Evolutionary conservation across 139 green algal genomes (phyloP).

Genomic region (Pseudopediastrum boryanum): DNA sequence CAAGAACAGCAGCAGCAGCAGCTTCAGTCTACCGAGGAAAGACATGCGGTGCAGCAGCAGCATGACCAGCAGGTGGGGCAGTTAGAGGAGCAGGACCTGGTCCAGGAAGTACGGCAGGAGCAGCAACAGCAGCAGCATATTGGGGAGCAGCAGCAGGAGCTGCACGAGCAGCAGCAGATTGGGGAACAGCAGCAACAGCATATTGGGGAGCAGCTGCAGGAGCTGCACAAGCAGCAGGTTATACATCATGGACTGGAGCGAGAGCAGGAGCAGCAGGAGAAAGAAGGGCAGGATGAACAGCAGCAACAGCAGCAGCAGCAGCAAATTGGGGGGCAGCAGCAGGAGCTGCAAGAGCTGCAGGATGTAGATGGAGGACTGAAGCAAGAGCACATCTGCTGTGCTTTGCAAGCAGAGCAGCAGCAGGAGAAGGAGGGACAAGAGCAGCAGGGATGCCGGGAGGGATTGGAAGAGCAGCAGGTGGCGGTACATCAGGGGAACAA

Average conservation of each 20-base stretch:
- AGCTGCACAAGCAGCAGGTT: slow-evolving; percentile 10
- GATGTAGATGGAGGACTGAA: not conserved
- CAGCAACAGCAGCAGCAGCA: not conserved
- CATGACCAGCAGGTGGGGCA: not conserved
- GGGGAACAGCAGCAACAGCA: not conserved
- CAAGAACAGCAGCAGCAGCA: not conserved
- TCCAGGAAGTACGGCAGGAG: slow-evolving; percentile 4
- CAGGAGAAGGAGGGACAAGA: not conserved
- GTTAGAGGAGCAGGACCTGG: not conserved
- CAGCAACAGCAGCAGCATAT: not conserved
- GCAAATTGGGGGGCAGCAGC: not conserved
- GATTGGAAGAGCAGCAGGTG: not conserved
- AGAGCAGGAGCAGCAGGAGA: not conserved
- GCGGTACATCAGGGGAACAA: too few species aligned
- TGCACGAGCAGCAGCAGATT: too few species aligned
- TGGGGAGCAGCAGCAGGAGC: not conserved
- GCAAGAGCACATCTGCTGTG: too few species aligned
- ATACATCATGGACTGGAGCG: not conserved
- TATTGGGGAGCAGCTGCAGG: not conserved
- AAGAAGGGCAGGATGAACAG: not conserved
- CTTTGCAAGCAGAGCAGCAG: too few species aligned
- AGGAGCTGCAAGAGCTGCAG: not conserved
- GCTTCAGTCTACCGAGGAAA: not conserved
- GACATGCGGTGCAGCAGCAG: not conserved
- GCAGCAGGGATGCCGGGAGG: not conserved